Base-by-base conservation (phyloP, 208 protist species). In the Acanthamoeba royreba region DNA sequence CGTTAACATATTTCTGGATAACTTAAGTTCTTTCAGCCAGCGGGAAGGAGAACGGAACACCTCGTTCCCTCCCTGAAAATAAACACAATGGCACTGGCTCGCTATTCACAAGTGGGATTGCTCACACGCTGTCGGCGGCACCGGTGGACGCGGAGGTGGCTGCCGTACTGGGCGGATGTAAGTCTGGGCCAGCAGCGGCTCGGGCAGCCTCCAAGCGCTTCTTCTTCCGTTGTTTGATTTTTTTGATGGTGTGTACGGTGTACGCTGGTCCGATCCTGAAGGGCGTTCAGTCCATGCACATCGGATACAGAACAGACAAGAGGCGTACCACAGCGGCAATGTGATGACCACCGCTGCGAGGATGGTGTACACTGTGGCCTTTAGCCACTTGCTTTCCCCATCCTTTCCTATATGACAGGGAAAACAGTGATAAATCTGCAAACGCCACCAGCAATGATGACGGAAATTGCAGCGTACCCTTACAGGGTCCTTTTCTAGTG, bases 311-410 rank as follows among this genome's bases (percentile, higher is more conserved):
- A n/a, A n/a, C n/a, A n/a, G n/a, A n/a, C n/a, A n/a, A n/a, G n/a
- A n/a, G n/a, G 35, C 46, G 47, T 66, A 89, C 81, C 81, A 89
- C 15, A 89, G 22, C 15, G 81, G 81, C 47, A 89, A 31, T 15
- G 81, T 89, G 47, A 89, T 7, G 31, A 89, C 46, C 81, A 89
- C 33, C 0, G 31, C n/a, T 3, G 81, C 47, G n/a, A 89, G 25
- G 47, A 89, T 89, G 13, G 81, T 89, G 31, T 63, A 63, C 28
- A 89, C 81, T 3, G 46, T 55, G 8, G 81, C 81, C 81, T 89
- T 61, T 40, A 89, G 81, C 52, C 49, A 55, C 38, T 66, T 89
- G 46, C 33, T 40, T 47, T 89, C 81, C 25, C 81, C 81, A 40
- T 89, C 81, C 31, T 66, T 55, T 11, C 81, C 81, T 89, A 31